A percentile compares a stretch with the other conserved stretches of the same genome.
Conservation (phyloP, 495 filamentous ascomycete species). For the Penicillium manginii region DNA sequence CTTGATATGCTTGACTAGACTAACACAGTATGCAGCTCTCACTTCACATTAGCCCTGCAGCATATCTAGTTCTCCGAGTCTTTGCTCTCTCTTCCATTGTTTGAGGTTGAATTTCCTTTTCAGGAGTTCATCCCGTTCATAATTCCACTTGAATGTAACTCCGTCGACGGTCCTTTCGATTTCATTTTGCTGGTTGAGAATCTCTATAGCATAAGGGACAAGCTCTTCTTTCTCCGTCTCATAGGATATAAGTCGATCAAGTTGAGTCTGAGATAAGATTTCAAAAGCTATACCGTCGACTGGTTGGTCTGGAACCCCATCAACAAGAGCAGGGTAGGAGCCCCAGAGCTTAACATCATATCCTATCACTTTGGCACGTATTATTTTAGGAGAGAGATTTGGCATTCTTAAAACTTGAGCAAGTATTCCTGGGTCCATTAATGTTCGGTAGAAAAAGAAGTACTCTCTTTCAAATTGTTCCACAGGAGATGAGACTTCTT, state of each 20-base stretch:
- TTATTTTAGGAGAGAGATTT: slow-evolving; percentile 5
- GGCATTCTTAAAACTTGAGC: slow-evolving; percentile 4
- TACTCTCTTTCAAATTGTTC: slow-evolving; percentile 4
- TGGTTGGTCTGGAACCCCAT: slow-evolving; percentile 6
- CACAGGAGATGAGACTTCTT: no score
- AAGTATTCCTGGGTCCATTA: slow-evolving; percentile 16
- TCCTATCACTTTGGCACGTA: slow-evolving; percentile 17
- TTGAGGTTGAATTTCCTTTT: slow-evolving; percentile 18
- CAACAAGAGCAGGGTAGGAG: slow-evolving; percentile 16
- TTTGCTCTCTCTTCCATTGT: slow-evolving; percentile 17
- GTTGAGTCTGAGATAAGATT: slow-evolving; percentile 10
- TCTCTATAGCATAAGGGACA: slow-evolving; percentile 13
- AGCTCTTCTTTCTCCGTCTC: slow-evolving; percentile 19
- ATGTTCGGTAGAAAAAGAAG: slow-evolving; percentile 21
- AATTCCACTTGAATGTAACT: slow-evolving; percentile 22
- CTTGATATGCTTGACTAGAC: no score
- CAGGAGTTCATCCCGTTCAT: slow-evolving; percentile 12
- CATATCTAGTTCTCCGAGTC: no score
- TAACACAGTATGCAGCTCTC: no score
- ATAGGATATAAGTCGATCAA: slow-evolving; percentile 19
- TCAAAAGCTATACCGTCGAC: slow-evolving; percentile 16
- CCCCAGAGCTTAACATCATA: slow-evolving; percentile 20
- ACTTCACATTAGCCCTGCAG: no score
- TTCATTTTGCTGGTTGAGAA: slow-evolving; percentile 13
- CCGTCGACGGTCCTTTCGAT: slow-evolving; percentile 12